Base-by-base conservation (phyloP, 2,329 filamentous ascomycete genomes). In the Fusarium chuoi region DNA sequence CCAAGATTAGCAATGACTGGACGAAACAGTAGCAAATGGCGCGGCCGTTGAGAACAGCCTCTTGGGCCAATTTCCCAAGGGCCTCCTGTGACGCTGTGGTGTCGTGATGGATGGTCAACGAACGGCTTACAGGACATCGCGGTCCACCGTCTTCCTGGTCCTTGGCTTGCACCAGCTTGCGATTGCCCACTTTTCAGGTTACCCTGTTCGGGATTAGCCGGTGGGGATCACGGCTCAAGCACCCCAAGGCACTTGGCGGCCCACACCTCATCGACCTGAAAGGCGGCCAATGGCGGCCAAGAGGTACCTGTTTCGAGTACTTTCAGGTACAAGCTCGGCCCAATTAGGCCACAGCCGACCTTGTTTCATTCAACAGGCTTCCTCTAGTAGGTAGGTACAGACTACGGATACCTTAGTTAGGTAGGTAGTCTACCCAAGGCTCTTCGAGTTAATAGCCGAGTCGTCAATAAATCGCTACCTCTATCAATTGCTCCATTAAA, bases 31-130 rank as follows among this genome's bases (percentile, higher is more conserved):
- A 71, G 61, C 57, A 70, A 65, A 77, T 77, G 75, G 76, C 65
- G 73, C 48, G 68, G 75, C 65, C 62, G 62, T 65, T 65, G 65
- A 70, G 68, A 75, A 61, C 49, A 68, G 66, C 63, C 65, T 68
- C 63, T 65, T 60, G 55, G 70, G 73, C 62, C 68, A 77, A 78
- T 78, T 71, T 78, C 77, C 77, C 70, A 62, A 46, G 68, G 52
- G 54, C 75, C 76, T 78, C 63, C 68, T 77, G 67, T 77, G 77
- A 78, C 77, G 74, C 74, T 55, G 74, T 64, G 59, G 62, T 78
- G 70, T 67, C 68, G 69, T 76, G 73, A 41, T 55, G 51, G 51
- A 77, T 77, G 74, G 54, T 54, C 54, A 42, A 70, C 65, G 61
- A 66, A 70, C 70, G 68, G 76, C 77, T 77, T 77, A 78, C 72